Base-by-base conservation (phyloP, 164 flowering plant species). In the Tinospora cordifolia region DNA sequence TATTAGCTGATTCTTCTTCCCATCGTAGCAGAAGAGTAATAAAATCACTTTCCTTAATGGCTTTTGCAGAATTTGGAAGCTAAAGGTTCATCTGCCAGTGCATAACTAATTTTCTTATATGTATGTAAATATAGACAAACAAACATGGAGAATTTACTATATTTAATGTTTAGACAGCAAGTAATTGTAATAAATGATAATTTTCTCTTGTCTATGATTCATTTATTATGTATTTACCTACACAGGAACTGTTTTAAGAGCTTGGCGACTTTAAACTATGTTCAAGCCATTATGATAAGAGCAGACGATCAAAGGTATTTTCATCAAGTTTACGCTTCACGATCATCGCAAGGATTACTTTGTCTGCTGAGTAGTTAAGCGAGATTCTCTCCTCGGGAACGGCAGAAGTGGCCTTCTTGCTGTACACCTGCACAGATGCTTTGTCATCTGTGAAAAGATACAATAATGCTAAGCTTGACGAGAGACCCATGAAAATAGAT, bases 201-300 rank as follows among this genome's bases (percentile, higher is more conserved):
- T 38, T 44, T n/a, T 14, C 21, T 66, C 8, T 10, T 1, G 49
- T 39, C 17, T 14, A 0, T 51, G 39, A 15, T 66, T 15, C 54
- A 4, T 30, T 10, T 54, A 21, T n/a, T 11, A 21, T 40, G 39
- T 58, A 21, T 58, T 40, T 21, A 36, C 6, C 34, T 63, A 38
- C 77, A 64, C 86, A 93, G 98, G 97, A 91, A 73, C 87, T 93
- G 36, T 93, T 93, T 73, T 76, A 89, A 6, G 98, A 93, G 79
- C 90, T 90, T 66, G 98, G 98, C 63, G 94, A 87, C 75, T 69
- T 93, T 80, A 90, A 93, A 65, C 80, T 88, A 2, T 84, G 79
- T 74, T 63, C 83, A 2, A 74, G 91, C 72, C 93, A 91, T 79
- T 91, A 90, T 76, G 98, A 93, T 77, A 84, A 85, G 82, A 91